Conservation (phyloP, 352 stramenopile genomes). For the Globisporangium echinulatum region DNA sequence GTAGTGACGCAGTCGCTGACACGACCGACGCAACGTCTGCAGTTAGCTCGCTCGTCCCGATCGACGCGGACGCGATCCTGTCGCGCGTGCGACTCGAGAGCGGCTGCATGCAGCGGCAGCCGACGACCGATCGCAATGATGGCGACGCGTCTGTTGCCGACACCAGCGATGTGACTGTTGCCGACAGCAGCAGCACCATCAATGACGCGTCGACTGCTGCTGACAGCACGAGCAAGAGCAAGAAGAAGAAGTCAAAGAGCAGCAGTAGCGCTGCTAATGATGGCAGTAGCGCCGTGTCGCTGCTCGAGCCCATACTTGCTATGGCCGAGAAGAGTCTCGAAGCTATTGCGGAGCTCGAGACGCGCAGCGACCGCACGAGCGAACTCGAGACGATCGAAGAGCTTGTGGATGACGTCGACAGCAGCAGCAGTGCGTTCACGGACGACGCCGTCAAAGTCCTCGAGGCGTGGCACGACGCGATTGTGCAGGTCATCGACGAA, state of each 20-base stretch:
- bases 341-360: conserved; percentile 53
- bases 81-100: conserved; percentile 65
- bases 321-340: conserved; percentile 66
- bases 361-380: conserved; percentile 58
- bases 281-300: conserved; percentile 12
- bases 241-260: not conserved
- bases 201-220: not conserved
- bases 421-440: conserved; percentile 19
- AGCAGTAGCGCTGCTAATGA: not conserved
- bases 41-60: conserved; percentile 2
- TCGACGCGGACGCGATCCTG: conserved; percentile 49
- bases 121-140: conserved; percentile 6
- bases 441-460: conserved; percentile 71
- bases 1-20: too few species aligned
- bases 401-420: conserved; percentile 18
- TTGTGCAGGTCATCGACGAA: conserved; percentile 52
- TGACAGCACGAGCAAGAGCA: not conserved
- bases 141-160: conserved; percentile 2
- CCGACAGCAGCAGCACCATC: conserved; percentile 8
- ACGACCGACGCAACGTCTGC: not conserved
- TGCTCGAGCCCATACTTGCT: conserved; percentile 50
- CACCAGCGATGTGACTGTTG: conserved; percentile 8
- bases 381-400: conserved; percentile 56
- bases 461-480: conserved; percentile 59
- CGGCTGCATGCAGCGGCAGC: conserved; percentile 48